A percentile compares a stretch with the other conserved stretches of the same genome.
Conservation (phyloP, 306 rosid genomes). For the Ammopiptanthus mongolicus region DNA sequence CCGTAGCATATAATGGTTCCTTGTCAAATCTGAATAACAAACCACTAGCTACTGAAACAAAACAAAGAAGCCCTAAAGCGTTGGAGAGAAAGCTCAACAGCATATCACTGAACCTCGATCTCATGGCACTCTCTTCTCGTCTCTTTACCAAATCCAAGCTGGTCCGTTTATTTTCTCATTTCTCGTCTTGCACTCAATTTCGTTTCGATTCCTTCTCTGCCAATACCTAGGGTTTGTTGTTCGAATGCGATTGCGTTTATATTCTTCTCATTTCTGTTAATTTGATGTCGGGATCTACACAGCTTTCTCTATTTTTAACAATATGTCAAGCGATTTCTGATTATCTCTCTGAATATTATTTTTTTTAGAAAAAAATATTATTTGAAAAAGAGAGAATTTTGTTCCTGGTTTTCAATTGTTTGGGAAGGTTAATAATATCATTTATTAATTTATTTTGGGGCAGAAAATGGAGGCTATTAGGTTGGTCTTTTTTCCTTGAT, state of each 20-base stretch:
- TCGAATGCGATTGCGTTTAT: not conserved
- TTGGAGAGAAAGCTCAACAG: not conserved
- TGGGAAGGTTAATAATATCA: not conserved
- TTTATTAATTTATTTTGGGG: not conserved
- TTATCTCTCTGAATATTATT: not conserved
- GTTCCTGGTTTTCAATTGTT: not conserved
- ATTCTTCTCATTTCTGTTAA: not conserved
- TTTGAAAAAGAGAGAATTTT: not conserved
- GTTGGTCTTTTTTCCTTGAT: not conserved
- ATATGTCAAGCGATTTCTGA: not conserved
- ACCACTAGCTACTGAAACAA: not conserved
- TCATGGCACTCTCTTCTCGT: conserved; percentile 80
- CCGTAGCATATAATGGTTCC: not conserved
- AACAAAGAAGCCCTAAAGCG: conserved; percentile 19
- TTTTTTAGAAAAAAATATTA: not conserved
- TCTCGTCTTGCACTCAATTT: not conserved
- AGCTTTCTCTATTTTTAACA: not conserved
- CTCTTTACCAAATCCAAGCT: conserved; percentile 64
- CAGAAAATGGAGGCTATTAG: not conserved
- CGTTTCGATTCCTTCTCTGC: not conserved
- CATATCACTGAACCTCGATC: conserved; percentile 20
- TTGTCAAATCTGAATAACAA: not conserved
- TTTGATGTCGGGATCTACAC: conserved; percentile 4
- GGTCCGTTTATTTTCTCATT: conserved; percentile 29
- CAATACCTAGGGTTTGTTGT: not conserved